A percentile compares a stretch with the other conserved stretches of the same genome.
phyloP scores from a whole-genome alignment of 2,329 filamentous ascomycete genomes.

The Pestalotiopsis fici region DNA sequence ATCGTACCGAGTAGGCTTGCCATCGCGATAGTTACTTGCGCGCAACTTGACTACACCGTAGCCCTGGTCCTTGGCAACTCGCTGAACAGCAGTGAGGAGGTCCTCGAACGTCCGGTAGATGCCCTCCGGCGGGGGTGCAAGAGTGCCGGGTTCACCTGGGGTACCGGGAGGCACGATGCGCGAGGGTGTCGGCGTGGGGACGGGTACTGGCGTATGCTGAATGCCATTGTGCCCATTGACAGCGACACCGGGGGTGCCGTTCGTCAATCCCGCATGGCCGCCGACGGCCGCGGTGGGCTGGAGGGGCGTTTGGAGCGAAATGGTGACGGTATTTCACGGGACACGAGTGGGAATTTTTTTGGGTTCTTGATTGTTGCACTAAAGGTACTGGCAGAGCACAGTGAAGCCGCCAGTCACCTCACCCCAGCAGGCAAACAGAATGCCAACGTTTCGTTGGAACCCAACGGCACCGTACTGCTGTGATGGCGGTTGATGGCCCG shows the following conservation, averaged over 20 bases:
- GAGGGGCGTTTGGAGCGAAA: constrained; percentile 30
- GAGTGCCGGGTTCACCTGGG: constrained; percentile 27
- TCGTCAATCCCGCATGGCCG: constrained; percentile 26
- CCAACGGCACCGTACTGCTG: not conserved
- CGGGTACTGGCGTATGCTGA: constrained; percentile 15
- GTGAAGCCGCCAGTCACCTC: not conserved
- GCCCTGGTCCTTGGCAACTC: constrained; percentile 62
- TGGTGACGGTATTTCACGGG: constrained; percentile 28
- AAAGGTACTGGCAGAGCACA: not conserved
- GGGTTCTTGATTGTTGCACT: not conserved
- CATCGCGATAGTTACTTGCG: constrained; percentile 64
- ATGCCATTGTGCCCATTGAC: constrained; percentile 10
- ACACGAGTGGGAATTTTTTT: constrained; percentile 1
- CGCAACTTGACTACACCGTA: constrained; percentile 65
- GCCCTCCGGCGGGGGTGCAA: constrained; percentile 59
- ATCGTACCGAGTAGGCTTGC: constrained; percentile 63
- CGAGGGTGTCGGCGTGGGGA: constrained; percentile 13
- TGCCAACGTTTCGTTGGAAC: not conserved
- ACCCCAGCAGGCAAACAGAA: constrained; percentile 1
- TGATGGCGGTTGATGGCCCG: not conserved
- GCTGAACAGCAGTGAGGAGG: constrained; percentile 57
- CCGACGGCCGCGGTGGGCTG: constrained; percentile 31
- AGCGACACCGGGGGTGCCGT: constrained; percentile 25
- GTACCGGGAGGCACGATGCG: constrained; percentile 9
- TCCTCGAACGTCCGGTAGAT: constrained; percentile 63